phyloP scores from a whole-genome alignment of 192 early-diverging fungal species.

The Backusella australiensis region DNA sequence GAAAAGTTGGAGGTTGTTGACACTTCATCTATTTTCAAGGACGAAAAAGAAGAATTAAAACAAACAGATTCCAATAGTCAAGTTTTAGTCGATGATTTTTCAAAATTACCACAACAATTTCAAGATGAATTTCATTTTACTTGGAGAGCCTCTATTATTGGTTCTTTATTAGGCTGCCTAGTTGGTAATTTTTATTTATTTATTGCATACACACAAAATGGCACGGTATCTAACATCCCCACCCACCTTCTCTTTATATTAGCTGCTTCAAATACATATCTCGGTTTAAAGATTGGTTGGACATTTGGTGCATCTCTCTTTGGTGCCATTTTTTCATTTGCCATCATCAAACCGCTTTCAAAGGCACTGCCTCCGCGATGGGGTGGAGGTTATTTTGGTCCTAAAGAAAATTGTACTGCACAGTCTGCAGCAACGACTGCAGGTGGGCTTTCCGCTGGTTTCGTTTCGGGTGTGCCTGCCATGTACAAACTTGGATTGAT shows the following conservation, averaged over 20 bases:
- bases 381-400: conserved; percentile 59
- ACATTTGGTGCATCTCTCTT: conserved; percentile 54
- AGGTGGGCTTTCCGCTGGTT: conserved; percentile 60
- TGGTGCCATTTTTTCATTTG: conserved; percentile 56
- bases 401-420: conserved; percentile 63
- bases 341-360: conserved; percentile 57
- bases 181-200: conserved; percentile 31
- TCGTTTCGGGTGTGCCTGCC: conserved; percentile 65
- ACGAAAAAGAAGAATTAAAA: conserved; percentile 1
- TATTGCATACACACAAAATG: neutral
- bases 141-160: conserved; percentile 56
- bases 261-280: conserved; percentile 66
- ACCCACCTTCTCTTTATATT: neutral
- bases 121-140: conserved; percentile 31
- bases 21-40: neutral
- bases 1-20: conserved; percentile 10
- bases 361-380: conserved; percentile 22
- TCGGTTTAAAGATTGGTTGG: conserved; percentile 64
- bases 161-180: conserved; percentile 57
- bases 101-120: conserved; percentile 8
- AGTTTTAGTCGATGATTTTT: neutral
- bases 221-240: neutral
- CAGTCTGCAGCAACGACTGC: conserved; percentile 70
- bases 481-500: conserved; percentile 65
- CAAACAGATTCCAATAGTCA: neutral